Evolutionary conservation across 2,329 filamentous ascomycete genomes (phyloP).

Genomic region (Pseudohalonectria lignicola): DNA sequence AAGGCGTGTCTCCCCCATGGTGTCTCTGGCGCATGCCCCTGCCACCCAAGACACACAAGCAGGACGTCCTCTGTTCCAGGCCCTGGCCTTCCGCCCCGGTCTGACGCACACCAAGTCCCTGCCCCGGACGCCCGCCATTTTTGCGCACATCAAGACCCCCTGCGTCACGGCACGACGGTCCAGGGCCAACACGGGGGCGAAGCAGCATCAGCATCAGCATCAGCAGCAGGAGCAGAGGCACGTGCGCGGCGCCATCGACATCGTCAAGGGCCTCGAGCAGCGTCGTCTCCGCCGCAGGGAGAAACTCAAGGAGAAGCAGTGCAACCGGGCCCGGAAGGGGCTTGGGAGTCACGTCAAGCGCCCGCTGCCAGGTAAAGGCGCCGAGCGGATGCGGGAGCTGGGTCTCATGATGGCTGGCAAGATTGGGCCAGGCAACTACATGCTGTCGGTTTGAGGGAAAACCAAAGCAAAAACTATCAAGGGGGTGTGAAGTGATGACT

Average conservation of each 20-base stretch:
- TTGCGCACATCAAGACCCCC: slow-evolving; percentile 37
- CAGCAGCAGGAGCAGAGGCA: too few species aligned
- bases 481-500: too few species aligned
- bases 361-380: slow-evolving; percentile 73
- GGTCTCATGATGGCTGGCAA: slow-evolving; percentile 83
- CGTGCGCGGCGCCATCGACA: slow-evolving; percentile 89
- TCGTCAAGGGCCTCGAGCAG: slow-evolving; percentile 89
- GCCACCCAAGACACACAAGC: too few species aligned
- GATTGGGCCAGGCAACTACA: slow-evolving; percentile 61
- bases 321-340: slow-evolving; percentile 67
- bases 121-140: slow-evolving; percentile 65
- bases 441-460: slow-evolving; percentile 61
- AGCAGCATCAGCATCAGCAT: too few species aligned
- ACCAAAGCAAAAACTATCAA: too few species aligned
- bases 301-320: slow-evolving; percentile 84
- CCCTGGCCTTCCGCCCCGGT: slow-evolving; percentile 48
- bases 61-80: slow-evolving; percentile 29
- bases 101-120: slow-evolving; percentile 76
- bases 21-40: slow-evolving; percentile 30
- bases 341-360: slow-evolving; percentile 46
- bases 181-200: slow-evolving; percentile 18
- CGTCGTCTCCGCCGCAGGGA: slow-evolving; percentile 89
- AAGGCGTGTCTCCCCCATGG: slow-evolving; percentile 59
- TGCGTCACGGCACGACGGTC: background rate
- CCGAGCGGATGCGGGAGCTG: slow-evolving; percentile 86